A percentile compares a stretch with the other conserved stretches of the same genome.
Conservation (phyloP, 768 basidiomycete species). For the Suillus luteus region DNA sequence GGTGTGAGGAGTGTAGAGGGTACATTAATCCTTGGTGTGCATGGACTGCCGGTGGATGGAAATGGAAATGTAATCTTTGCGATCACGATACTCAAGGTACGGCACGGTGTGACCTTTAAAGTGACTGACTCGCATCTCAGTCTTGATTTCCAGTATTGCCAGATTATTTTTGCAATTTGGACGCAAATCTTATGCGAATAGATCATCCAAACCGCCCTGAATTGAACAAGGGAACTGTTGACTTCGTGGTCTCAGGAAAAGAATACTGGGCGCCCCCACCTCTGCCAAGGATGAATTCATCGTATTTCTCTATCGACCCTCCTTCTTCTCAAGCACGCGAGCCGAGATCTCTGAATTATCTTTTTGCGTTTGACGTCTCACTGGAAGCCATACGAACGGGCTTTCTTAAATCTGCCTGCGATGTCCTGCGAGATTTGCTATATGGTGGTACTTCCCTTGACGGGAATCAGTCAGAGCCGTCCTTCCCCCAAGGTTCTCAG, state of each 20-base stretch:
- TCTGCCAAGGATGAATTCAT: conserved; percentile 49
- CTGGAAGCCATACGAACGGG: conserved; percentile 66
- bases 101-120: conserved; percentile 3
- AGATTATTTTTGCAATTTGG: conserved; percentile 85
- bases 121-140: neutral
- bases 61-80: conserved; percentile 95
- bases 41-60: conserved; percentile 80
- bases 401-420: conserved; percentile 67
- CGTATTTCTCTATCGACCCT: conserved; percentile 56
- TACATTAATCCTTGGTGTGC: conserved; percentile 95
- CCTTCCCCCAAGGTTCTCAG: conserved; percentile 53
- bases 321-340: conserved; percentile 45
- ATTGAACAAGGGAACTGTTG: conserved; percentile 87
- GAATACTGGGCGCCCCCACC: conserved; percentile 87
- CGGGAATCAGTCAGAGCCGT: conserved; percentile 46
- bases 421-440: conserved; percentile 58
- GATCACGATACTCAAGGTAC: conserved; percentile 79
- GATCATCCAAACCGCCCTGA: conserved; percentile 86
- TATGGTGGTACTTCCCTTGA: conserved; percentile 54
- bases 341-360: conserved; percentile 68
- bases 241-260: conserved; percentile 73
- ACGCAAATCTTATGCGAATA: conserved; percentile 71
- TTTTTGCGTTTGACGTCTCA: conserved; percentile 91
- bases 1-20: conserved; percentile 82
- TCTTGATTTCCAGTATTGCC: conserved; percentile 54